These are phyloP conservation scores for Cercospora zeina DNA, from an alignment of 2,329 filamentous ascomycete genomes.

Conservation along the genomic window DNA sequence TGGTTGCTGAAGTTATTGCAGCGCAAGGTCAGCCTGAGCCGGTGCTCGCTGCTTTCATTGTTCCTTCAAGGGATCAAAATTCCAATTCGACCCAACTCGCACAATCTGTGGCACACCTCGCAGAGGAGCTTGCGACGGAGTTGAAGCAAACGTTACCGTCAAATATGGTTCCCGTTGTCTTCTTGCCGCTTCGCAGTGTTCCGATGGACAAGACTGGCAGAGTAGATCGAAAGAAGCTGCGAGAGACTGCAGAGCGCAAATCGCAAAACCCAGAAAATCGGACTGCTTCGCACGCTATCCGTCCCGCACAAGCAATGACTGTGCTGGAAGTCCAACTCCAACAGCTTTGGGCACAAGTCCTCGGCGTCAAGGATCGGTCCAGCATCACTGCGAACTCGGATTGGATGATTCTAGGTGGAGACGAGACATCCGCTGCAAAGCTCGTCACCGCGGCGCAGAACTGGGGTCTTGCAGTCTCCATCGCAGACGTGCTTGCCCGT, in stretches of 20 bases:
- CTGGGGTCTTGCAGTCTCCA: constrained; percentile 14
- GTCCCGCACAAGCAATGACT: constrained; percentile 13
- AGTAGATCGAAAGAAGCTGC: constrained; percentile 56
- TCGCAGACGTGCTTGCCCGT: constrained; percentile 11
- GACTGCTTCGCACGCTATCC: constrained; percentile 6
- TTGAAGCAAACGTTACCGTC: constrained; percentile 25
- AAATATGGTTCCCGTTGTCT: constrained; percentile 76
- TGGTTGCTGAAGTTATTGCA: constrained; percentile 14
- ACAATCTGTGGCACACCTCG: constrained; percentile 6
- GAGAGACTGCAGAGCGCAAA: constrained; percentile 42
- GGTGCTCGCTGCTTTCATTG: constrained; percentile 18
- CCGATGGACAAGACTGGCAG: constrained; percentile 75
- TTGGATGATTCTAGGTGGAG: constrained; percentile 15
- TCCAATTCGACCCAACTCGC: not conserved
- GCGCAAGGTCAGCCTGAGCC: constrained; percentile 26
- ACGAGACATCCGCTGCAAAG: constrained; percentile 5
- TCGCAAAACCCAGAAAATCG: constrained; percentile 11
- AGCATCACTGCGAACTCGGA: constrained; percentile 18
- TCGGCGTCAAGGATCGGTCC: constrained; percentile 15
- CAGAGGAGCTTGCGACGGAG: constrained; percentile 4
- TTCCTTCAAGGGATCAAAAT: constrained; percentile 7
- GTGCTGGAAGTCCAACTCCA: constrained; percentile 19
- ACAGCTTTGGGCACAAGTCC: constrained; percentile 20
- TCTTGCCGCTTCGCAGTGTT: constrained; percentile 68
- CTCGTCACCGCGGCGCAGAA: constrained; percentile 8